Evolutionary conservation across 106 monocot genomes (phyloP), one percentile per base, ranked within the genome.

Genomic region (Dendrobium chrysotoxum): DNA sequence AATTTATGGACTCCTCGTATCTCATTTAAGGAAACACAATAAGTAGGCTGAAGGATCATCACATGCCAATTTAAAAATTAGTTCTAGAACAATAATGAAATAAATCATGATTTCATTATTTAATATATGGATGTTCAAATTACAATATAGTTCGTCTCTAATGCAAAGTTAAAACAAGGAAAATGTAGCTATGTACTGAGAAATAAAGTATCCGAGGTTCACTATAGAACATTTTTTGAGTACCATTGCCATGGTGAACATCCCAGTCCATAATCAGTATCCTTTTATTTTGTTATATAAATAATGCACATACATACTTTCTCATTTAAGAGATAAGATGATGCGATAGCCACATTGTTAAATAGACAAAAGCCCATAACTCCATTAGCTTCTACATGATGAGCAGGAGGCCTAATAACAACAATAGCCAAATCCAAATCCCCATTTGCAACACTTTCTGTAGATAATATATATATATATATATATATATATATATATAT

Each of bases 221-320:
- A 7, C 85, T 85, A 79, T 89, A 99, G 78, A 99, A 99, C 84
- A 88, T 90, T 46, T 95, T 93, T 57, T 99, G 98, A 0, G 95
- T 99, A 74, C 95, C 98, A 84, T 99, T 99, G 26, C 98, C 98
- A 83, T 99, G 98, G 84, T 99, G 98, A 58, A 99, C 92, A 87
- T 99, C 98, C 98, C 98, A 99, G 83, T 99, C 98, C 46, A 99
- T 95, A 79, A 99, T 95, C 41, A 99, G 58, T 79, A 99, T 99
- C 83, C 87, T 99, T 28, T 4, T 74, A 75, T 75, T 23, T 2
- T 23, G 15, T 21, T 28, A 82, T 39, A 80, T 53, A 39, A 42
- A 78, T 81, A 16, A 64, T 82, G 26, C n/a, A n/a, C n/a, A n/a
- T 66, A 4, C 79, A 78, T 86, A 96, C 95, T 83, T 71, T 88